Evolutionary conservation across 2,329 filamentous ascomycete species (phyloP), one percentile per base, ranked within the genome.

Genomic region (Pseudogymnoascus sp.): DNA sequence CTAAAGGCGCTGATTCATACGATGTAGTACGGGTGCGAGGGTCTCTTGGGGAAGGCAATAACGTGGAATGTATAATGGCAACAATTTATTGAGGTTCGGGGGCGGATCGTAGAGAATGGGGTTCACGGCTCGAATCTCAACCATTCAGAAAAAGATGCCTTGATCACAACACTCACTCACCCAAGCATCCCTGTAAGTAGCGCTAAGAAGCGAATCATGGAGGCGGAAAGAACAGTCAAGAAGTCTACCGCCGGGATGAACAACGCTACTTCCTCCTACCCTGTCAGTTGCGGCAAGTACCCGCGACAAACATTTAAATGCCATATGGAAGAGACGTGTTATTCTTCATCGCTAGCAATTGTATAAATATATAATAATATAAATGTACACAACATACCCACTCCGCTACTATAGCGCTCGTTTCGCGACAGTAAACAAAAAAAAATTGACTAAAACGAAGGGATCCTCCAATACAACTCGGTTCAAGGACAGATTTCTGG

Each of bases 171-270:
- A 57, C 55, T 57, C 55, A 57, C 5, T 38, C 55, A 21, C 15
- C 34, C 55, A 34, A 57, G 55, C 18, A 57, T 38, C 55, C 55
- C 55, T 57, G 55, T 26, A 34, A 57, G 30, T 57, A 38, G 55
- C 55, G 55, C 55, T 57, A 57, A 57, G 55, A 57, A 57, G 55
- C 55, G 55, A 57, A 57, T 57, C 55, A 57, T 57, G 55, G 55
- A 57, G 30, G 30, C 21, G 55, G 55, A 57, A 57, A 38, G 55
- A 57, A 57, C 55, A 57, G 28, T 10, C 55, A 38, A 57, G 55
- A 57, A 57, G 30, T 35, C 55, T 34, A 38, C 55, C 30, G 55
- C 30, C 55, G 41, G 41, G 41, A 52, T n/a, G 41, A 30, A 18
- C 41, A 52, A 52, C 41, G 41, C 41, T 52, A 52, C 41, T 52